Base-by-base conservation (phyloP, 2,329 filamentous ascomycete species). In the Neonectria neomacrospora region DNA sequence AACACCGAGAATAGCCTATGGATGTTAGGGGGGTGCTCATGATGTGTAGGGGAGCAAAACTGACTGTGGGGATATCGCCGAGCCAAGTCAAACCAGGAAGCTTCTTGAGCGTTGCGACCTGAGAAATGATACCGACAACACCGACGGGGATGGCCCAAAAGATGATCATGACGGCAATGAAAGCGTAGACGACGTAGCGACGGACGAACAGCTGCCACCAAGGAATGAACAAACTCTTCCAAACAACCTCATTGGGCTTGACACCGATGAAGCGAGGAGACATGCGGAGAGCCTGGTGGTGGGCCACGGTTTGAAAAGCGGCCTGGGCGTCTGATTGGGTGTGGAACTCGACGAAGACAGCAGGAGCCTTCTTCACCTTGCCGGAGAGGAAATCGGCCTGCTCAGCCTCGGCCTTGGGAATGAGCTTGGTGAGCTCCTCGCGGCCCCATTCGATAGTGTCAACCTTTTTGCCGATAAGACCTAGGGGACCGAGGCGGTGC, bases 291-390 rank as follows among this genome's bases (percentile, higher is more conserved):
- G 91, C 89, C 58, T 92, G 87, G 76, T 96, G 92, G 79, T 96
- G 92, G 7, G 93, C 87, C 28, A 96, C 83, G 20, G 88, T 90
- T 78, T 97, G 94, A 78, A 86, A 97, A 23, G 95, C 94, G 61
- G 86, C 83, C 77, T 99, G 95, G 9, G 96, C 96, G 64, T 93
- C 92, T 23, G 90, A 86, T 75, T 97, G 92, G 3, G 87, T 89
- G 67, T 88, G 86, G 74, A 97, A 99, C 75, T 98, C 94, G 67
- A 99, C 92, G 73, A 99, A 98, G n/a, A 96, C 91, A 3, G 94
- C 90, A 55, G 87, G 87, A 57, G 90, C 82, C 68, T 86, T 85
- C 56, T 86, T 83, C 23, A 84, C 89, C 66, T 92, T 85, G 52
- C 91, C 88, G 12, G 84, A 80, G 41, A 85, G 85, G 72, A 93